Base-by-base conservation (phyloP, 192 early-diverging fungal genomes). In the Linnemannia zychae region DNA sequence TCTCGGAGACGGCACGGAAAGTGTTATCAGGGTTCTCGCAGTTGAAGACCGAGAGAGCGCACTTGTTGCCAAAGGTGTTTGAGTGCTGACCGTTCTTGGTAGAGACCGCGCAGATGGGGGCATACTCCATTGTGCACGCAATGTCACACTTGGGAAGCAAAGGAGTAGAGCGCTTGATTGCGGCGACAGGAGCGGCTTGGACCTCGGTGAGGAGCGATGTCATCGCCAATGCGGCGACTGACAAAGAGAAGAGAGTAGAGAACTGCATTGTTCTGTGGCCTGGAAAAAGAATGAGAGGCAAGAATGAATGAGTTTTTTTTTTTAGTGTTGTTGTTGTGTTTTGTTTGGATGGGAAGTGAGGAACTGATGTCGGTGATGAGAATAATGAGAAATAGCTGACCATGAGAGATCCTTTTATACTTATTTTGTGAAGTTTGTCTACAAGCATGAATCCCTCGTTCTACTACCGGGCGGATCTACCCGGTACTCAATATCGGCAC, bases 21-120 rank as follows among this genome's bases (percentile, higher is more conserved):
- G 34, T 17, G 67, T 69, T 40, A n/a, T 40, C 36, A 37, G 67
- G 67, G 37, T 69, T 69, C 67, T 69, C 33, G 67, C 67, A 69
- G 20, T 69, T 36, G 17, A 40, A 69, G 2, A 69, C 67, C 7
- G 67, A 69, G 37, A 69, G 67, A 2, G 7, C 7, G 20, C 67
- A 69, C 20, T 36, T 69, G 67, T 69, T 69, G 67, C 67, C 24
- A 12, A 69, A 69, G 5, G 67, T 69, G 7, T 36, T 18, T 34
- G 20, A 22, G 7, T 38, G 36, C 36, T 40, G 22, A 18, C 67
- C 38, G 20, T 69, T 40, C 36, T 40, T 40, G 34, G 20, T 60
- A 44, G 57, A 63, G 28, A 24, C 57, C 1, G 67, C 20, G 20
- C 67, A 69, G 38, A 69, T 37, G 36, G 67, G 67, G 0, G 34